These are phyloP conservation scores for Sphaerosporella brunnea DNA, from an alignment of 495 filamentous ascomycete species.

Conservation along the genomic window DNA sequence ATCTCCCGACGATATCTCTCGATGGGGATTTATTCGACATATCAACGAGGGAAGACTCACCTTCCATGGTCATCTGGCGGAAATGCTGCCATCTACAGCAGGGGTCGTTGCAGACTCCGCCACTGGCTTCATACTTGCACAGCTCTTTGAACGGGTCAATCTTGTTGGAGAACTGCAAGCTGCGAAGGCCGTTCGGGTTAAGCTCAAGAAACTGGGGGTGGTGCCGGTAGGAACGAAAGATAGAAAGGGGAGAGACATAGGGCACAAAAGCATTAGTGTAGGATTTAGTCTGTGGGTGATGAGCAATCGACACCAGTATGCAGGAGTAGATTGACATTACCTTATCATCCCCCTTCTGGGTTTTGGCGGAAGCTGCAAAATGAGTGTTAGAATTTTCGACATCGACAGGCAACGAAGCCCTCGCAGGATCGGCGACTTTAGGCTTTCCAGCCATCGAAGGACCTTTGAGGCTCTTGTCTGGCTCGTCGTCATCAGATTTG, in stretches of 20 bases:
- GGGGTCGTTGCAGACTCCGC: constrained; percentile 58
- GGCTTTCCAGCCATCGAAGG: too few relatives aligned
- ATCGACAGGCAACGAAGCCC: too few relatives aligned
- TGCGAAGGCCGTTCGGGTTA: constrained; percentile 61
- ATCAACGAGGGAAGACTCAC: constrained; percentile 60
- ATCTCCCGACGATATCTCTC: too few relatives aligned
- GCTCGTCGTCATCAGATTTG: not conserved
- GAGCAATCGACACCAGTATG: too few relatives aligned
- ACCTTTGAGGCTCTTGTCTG: too few relatives aligned
- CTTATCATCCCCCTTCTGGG: too few relatives aligned
- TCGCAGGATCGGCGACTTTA: too few relatives aligned
- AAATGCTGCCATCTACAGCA: constrained; percentile 66
- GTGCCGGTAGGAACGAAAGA: constrained; percentile 76
- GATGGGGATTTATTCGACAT: too few relatives aligned
- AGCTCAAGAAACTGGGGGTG: constrained; percentile 54
- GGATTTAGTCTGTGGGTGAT: not conserved
- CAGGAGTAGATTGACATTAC: too few relatives aligned
- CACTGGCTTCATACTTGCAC: constrained; percentile 55
- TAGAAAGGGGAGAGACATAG: constrained; percentile 65
- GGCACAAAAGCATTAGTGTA: constrained; percentile 37
- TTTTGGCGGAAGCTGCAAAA: too few relatives aligned
- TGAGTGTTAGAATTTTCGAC: too few relatives aligned
- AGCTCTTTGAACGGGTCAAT: constrained; percentile 57
- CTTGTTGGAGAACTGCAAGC: constrained; percentile 78
- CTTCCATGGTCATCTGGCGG: constrained; percentile 51